Evolutionary conservation across 2,329 filamentous ascomycete species (phyloP).

Genomic region (Ambrosiella beaveri): DNA sequence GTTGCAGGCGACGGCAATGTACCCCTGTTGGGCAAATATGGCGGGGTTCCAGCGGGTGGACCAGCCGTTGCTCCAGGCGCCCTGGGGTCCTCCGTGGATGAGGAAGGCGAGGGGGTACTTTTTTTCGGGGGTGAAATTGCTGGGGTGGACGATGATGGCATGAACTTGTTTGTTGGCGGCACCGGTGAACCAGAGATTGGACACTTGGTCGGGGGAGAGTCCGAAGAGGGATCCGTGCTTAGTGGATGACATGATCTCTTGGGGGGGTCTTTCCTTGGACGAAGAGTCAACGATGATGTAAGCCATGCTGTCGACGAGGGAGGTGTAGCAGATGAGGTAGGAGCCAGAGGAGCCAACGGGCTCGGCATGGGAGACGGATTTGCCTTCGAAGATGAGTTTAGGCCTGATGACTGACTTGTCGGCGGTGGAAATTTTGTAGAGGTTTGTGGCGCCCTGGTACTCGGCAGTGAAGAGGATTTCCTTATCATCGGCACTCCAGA

Average conservation of each 20-base stretch:
- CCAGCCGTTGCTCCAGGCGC: slow-evolving; percentile 60
- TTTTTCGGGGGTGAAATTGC: slow-evolving; percentile 45
- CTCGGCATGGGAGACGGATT: slow-evolving; percentile 35
- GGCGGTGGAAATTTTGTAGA: slow-evolving; percentile 44
- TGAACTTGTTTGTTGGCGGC: slow-evolving; percentile 50
- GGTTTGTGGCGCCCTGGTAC: slow-evolving; percentile 41
- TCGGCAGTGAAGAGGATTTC: slow-evolving; percentile 60
- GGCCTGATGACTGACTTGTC: slow-evolving; percentile 31
- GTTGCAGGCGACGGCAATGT: slow-evolving; percentile 66
- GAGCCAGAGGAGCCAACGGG: slow-evolving; percentile 29
- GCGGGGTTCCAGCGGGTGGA: slow-evolving; percentile 74
- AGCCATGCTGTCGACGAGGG: slow-evolving; percentile 53
- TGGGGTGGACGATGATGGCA: slow-evolving; percentile 48
- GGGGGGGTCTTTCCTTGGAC: slow-evolving; percentile 12
- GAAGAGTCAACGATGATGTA: slow-evolving; percentile 42
- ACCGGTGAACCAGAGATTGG: slow-evolving; percentile 32
- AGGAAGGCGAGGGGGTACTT: slow-evolving; percentile 66
- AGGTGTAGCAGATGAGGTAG: slow-evolving; percentile 50
- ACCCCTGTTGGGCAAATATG: slow-evolving; percentile 74
- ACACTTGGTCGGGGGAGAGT: slow-evolving; percentile 43
- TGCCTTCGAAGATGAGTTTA: slow-evolving; percentile 31
- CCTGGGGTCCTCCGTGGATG: slow-evolving; percentile 71
- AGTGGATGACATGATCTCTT: slow-evolving; percentile 41
- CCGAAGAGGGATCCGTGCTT: slow-evolving; percentile 50
- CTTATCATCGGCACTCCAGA: slow-evolving; percentile 41